Base-by-base conservation (phyloP, 441 rosid species). In the Populus tomentosa region DNA sequence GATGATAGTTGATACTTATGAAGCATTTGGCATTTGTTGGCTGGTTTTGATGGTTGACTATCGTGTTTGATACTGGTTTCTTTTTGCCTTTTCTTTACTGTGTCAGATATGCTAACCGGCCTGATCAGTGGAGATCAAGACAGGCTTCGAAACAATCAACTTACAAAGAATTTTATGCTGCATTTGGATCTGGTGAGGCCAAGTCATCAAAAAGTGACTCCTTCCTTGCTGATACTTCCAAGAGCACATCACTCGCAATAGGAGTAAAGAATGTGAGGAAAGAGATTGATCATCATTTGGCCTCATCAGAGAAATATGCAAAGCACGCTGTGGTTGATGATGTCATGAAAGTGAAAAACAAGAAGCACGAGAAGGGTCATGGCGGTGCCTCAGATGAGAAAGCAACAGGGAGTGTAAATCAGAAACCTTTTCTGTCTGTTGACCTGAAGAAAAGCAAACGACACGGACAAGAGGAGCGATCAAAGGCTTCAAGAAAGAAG, bases 111-210 rank as follows among this genome's bases (percentile, higher is more conserved):
- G 30, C 30, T 28, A 28, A 28, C 30, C 30, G 30, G 30, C 30
- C 30, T 28, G 30, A 28, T 28, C 30, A 86, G 75, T 95, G 98
- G 98, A 92, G 84, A 86, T 85, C 87, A 53, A 94, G 79, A 84
- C 98, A 89, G 84, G 88, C 84, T 80, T 87, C 95, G 23, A 94
- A 94, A 86, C 91, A 92, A 83, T 86, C 92, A 20, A 77, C 92
- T 77, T 92, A 88, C 85, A 80, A 89, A 26, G 91, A 92, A 18
- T 91, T 89, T 73, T 79, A 61, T 77, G 86, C 87, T 56, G 74
- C 89, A 66, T 94, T 94, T 82, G 98, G 97, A 71, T 84, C 92
- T 32, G 67, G 71, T 67, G 87, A 88, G 80, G 70, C 83, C 73
- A 88, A 81, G 70, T 73, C 85, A 40, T 79, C 82, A 78, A 84